A percentile compares a stretch with the other conserved stretches of the same genome.
Conservation (phyloP, 1,284 basidiomycete species). For the Ustilago xerochloae region DNA sequence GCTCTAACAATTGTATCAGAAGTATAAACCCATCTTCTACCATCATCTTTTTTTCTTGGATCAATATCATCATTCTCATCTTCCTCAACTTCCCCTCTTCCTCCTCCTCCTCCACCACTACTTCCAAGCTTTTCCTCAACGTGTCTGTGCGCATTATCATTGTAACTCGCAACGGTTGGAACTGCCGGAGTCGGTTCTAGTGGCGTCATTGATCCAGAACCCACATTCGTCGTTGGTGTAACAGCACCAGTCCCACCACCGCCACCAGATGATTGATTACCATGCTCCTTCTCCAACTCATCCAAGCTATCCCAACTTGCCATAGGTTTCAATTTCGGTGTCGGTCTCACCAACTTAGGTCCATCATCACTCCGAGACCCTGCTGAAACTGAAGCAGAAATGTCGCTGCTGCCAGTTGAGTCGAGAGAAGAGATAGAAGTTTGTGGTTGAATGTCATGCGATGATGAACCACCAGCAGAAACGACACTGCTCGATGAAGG, state of each 20-base stretch:
- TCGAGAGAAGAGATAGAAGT: constrained; percentile 41
- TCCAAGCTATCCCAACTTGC: constrained; percentile 43
- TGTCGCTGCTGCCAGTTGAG: constrained; percentile 6
- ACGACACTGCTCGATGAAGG: constrained; percentile 20
- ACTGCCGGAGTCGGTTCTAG: constrained; percentile 29
- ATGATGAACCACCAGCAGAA: constrained; percentile 18
- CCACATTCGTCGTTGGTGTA: constrained; percentile 1
- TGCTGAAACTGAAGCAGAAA: too few species aligned
- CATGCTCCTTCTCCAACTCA: constrained; percentile 34
- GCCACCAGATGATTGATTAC: not conserved
- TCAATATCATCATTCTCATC: constrained; percentile 40
- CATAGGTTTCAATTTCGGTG: constrained; percentile 36
- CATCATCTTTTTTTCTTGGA: constrained; percentile 38
- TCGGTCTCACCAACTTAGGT: constrained; percentile 31
- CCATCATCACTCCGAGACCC: too few species aligned
- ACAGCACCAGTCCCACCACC: not conserved
- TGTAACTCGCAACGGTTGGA: constrained; percentile 24
- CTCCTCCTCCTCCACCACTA: too few species aligned
- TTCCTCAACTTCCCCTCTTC: too few species aligned
- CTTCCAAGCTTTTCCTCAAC: not conserved
- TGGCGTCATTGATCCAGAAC: not conserved
- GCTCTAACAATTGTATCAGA: constrained; percentile 83
- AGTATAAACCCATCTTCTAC: constrained; percentile 85
- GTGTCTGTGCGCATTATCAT: constrained; percentile 30
- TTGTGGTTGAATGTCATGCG: constrained; percentile 31